Conservation (phyloP, 805 yeast species). For the Candida bentonensis region DNA sequence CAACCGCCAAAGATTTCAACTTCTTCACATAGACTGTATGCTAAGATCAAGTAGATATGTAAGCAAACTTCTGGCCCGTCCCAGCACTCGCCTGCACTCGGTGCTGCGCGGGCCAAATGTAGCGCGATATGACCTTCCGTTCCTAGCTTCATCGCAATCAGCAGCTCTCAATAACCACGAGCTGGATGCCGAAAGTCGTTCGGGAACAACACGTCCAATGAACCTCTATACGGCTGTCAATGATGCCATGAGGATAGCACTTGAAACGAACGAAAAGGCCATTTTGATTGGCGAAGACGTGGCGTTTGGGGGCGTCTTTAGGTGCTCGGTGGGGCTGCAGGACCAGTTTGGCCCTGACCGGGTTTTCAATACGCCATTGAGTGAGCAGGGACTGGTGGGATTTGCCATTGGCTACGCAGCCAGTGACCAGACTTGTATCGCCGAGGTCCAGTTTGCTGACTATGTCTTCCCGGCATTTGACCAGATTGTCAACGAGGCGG, state of each 20-base stretch:
- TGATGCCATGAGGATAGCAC: slow-evolving; percentile 79
- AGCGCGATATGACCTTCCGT: slow-evolving; percentile 15
- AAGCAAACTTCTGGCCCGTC: too few species aligned
- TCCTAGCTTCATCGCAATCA: slow-evolving; percentile 12
- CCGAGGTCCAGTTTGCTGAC: slow-evolving; percentile 91
- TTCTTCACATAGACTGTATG: too few species aligned
- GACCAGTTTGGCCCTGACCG: slow-evolving; percentile 82
- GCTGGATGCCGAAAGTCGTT: slow-evolving; percentile 6
- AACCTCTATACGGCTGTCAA: slow-evolving; percentile 49
- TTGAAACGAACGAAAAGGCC: slow-evolving; percentile 82
- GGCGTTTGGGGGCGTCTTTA: slow-evolving; percentile 92
- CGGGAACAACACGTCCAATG: slow-evolving; percentile 15
- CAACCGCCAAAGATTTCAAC: too few species aligned
- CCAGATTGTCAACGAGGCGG: slow-evolving; percentile 90
- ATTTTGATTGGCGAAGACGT: slow-evolving; percentile 92
- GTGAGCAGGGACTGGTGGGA: slow-evolving; percentile 92
- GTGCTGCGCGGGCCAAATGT: slow-evolving; percentile 5
- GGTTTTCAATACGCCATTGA: slow-evolving; percentile 81
- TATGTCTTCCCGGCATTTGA: slow-evolving; percentile 96
- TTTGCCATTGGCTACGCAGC: slow-evolving; percentile 79
- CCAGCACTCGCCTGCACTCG: not conserved
- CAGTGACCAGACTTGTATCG: slow-evolving; percentile 80
- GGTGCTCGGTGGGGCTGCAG: slow-evolving; percentile 77
- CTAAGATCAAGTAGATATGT: too few species aligned
- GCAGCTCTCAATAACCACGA: slow-evolving; percentile 13